phyloP scores from a whole-genome alignment of 352 stramenopile species.

The Pythium vanterpoolii region DNA sequence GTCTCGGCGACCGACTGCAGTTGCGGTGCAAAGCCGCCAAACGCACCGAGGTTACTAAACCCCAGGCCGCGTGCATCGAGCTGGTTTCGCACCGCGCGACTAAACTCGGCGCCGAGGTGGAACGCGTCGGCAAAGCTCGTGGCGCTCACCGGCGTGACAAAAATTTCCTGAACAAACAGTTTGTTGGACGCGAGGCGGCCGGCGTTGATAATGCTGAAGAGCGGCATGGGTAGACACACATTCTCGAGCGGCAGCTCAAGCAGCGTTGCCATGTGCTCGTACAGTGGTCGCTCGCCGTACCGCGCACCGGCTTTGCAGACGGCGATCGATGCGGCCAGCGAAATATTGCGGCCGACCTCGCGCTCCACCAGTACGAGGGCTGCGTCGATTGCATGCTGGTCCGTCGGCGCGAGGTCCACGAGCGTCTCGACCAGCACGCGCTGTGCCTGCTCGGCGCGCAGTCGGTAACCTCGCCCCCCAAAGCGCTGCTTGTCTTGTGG shows the following conservation, averaged over 20 bases:
- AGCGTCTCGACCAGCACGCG: conserved; percentile 39
- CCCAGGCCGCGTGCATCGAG: conserved; percentile 52
- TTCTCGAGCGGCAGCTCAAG: conserved; percentile 40
- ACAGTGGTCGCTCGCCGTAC: conserved; percentile 46
- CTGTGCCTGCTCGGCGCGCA: conserved; percentile 33
- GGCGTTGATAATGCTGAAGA: conserved; percentile 74
- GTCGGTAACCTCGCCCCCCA: conserved; percentile 34
- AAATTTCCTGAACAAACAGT: conserved; percentile 62
- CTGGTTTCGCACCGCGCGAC: conserved; percentile 31
- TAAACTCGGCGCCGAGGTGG: conserved; percentile 54
- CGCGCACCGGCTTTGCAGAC: conserved; percentile 62
- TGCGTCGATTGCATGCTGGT: conserved; percentile 43
- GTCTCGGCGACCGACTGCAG: conserved; percentile 55
- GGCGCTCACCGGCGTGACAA: conserved; percentile 49
- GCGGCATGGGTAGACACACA: conserved; percentile 60
- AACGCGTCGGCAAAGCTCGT: conserved; percentile 58
- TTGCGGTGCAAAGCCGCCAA: conserved; percentile 61
- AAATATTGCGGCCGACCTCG: conserved; percentile 52
- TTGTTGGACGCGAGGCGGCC: conserved; percentile 62
- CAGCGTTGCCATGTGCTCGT: conserved; percentile 53
- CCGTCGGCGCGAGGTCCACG: conserved; percentile 35
- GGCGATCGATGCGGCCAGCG: conserved; percentile 55
- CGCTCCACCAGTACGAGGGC: conserved; percentile 36
- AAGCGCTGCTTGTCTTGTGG: conserved; percentile 39
- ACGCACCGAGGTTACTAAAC: conserved; percentile 53